phyloP scores from a whole-genome alignment of 2,329 filamentous ascomycete species.

The Juglanconis sp. region DNA sequence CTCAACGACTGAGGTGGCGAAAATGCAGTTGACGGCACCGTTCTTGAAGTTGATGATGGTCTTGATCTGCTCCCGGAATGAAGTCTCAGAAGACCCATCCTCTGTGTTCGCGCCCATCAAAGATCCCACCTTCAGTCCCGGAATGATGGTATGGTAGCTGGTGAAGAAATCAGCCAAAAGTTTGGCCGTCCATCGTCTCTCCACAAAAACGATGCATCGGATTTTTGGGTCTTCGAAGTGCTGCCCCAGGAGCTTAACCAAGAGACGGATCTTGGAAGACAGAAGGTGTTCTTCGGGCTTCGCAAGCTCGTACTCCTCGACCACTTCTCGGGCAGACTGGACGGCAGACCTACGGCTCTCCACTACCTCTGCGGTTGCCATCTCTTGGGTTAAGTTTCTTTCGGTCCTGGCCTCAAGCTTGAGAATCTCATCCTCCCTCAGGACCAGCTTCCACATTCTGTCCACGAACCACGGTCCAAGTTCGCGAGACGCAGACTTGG shows the following conservation, averaged over 20 bases:
- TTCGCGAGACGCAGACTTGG: slow-evolving; percentile 57
- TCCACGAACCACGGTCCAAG: slow-evolving; percentile 86
- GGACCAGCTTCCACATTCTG: slow-evolving; percentile 69
- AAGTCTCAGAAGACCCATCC: slow-evolving; percentile 57
- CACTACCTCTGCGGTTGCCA: slow-evolving; percentile 32
- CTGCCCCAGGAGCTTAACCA: slow-evolving; percentile 58
- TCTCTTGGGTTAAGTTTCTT: slow-evolving; percentile 17
- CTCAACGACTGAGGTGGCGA: slow-evolving; percentile 65
- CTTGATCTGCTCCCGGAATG: slow-evolving; percentile 70
- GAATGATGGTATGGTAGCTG: slow-evolving; percentile 48
- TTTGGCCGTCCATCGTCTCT: slow-evolving; percentile 72
- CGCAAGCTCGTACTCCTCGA: slow-evolving; percentile 49
- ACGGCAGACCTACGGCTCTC: slow-evolving; percentile 56
- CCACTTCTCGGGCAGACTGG: slow-evolving; percentile 52
- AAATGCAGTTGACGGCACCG: slow-evolving; percentile 60
- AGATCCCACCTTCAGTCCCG: slow-evolving; percentile 56
- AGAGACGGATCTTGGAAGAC: slow-evolving; percentile 69
- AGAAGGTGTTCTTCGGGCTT: slow-evolving; percentile 40
- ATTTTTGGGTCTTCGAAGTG: slow-evolving; percentile 60
- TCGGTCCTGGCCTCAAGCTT: slow-evolving; percentile 58
- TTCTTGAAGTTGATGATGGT: slow-evolving; percentile 64
- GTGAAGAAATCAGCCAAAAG: slow-evolving; percentile 68
- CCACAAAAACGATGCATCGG: slow-evolving; percentile 81
- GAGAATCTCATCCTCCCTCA: slow-evolving; percentile 59
- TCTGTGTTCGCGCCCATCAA: slow-evolving; percentile 52